phyloP scores from a whole-genome alignment of 108 stramenopile genomes.

The Skeletonema menzelii region DNA sequence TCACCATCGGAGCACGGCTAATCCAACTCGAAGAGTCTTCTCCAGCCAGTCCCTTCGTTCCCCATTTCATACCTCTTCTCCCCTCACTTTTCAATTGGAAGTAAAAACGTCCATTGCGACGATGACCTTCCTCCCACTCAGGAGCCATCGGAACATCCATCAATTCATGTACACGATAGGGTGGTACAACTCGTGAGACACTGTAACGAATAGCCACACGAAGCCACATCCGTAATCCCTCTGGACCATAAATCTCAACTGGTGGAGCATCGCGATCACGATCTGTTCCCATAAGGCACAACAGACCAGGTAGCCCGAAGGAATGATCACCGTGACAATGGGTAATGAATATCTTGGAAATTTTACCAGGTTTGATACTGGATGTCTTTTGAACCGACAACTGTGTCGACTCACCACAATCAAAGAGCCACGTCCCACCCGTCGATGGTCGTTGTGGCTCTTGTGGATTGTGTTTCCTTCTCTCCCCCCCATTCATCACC shows the following conservation, averaged over 20 bases:
- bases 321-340: conserved; percentile 86
- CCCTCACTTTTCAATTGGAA: conserved; percentile 37
- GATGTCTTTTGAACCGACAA: conserved; percentile 72
- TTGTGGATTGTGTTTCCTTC: background rate
- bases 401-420: conserved; percentile 95
- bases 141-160: conserved; percentile 92
- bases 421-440: conserved; percentile 93
- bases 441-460: conserved; percentile 9
- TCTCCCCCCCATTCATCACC: background rate
- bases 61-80: conserved; percentile 41
- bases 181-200: conserved; percentile 78
- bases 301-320: conserved; percentile 92
- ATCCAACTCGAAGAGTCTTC: conserved; percentile 78
- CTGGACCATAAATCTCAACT: conserved; percentile 95
- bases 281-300: conserved; percentile 94
- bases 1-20: conserved; percentile 59
- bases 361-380: conserved; percentile 73
- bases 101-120: conserved; percentile 55
- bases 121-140: conserved; percentile 67
- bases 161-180: conserved; percentile 94
- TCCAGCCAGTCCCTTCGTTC: conserved; percentile 57
- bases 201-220: conserved; percentile 88
- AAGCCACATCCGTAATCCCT: conserved; percentile 85
- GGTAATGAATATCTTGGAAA: conserved; percentile 91
- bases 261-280: conserved; percentile 55